Conservation (phyloP, 1,139 yeast species). For the Zhuliangozyma parablackwelliae region DNA sequence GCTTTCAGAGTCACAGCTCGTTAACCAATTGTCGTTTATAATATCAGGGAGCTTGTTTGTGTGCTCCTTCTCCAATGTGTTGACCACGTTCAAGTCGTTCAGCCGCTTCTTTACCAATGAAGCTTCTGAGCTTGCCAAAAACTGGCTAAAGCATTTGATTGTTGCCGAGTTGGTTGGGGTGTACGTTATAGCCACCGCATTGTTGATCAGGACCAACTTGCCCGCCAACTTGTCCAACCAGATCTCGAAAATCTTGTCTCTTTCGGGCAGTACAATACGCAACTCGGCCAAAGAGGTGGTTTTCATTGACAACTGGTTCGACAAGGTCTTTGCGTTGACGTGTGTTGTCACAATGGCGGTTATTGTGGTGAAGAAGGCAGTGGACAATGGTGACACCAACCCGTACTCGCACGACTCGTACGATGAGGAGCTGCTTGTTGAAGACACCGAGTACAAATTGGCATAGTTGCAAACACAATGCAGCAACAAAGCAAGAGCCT, state of each 20-base stretch:
- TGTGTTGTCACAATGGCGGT: constrained; percentile 51
- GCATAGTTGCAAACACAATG: constrained; percentile 3
- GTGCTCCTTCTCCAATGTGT: constrained; percentile 63
- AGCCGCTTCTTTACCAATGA: constrained; percentile 27
- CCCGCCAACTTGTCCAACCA: constrained; percentile 56
- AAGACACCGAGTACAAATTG: constrained; percentile 7
- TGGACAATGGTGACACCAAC: constrained; percentile 16
- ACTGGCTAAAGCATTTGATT: constrained; percentile 44
- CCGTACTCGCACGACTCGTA: constrained; percentile 13
- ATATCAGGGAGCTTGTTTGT: constrained; percentile 63
- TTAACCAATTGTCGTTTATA: constrained; percentile 60
- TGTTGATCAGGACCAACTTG: constrained; percentile 69
- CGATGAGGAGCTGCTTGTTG: constrained; percentile 27
- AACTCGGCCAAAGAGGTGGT: constrained; percentile 40
- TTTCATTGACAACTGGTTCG: constrained; percentile 78
- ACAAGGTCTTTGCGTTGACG: constrained; percentile 60
- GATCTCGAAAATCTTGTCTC: constrained; percentile 43
- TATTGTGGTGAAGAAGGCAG: constrained; percentile 23
- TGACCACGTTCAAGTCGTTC: constrained; percentile 46
- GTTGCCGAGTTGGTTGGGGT: constrained; percentile 72
- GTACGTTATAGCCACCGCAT: constrained; percentile 75
- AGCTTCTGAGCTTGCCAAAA: constrained; percentile 21
- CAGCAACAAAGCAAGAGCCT: no score
- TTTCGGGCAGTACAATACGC: constrained; percentile 30
- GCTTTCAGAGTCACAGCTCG: constrained; percentile 47